Evolutionary conservation across 2,329 filamentous ascomycete species (phyloP), one percentile per base, ranked within the genome.

Genomic region (Sphaerulina musiva): DNA sequence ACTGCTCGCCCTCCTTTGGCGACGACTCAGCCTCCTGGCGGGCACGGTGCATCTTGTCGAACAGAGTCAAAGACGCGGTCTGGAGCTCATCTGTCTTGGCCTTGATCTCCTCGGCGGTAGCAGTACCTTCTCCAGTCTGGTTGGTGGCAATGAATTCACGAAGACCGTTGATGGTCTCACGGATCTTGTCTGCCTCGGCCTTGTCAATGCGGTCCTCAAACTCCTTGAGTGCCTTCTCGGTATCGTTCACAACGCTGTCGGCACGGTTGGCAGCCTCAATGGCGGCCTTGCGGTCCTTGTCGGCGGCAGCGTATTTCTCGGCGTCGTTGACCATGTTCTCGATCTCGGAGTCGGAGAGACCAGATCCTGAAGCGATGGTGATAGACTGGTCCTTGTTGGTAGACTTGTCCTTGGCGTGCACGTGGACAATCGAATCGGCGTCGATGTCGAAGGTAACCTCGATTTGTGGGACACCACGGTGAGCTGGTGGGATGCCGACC

Each of bases 31-130:
- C 38, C 60, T 71, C 79, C 65, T 76, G 73, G 67, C 89, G 86
- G 65, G 92, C 89, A 82, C 95, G 95, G 87, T 98, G 92, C 89
- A 98, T 95, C 87, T 97, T 96, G 80, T 97, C 93, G 75, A 98
- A 97, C 69, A 97, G 85, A 78, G 88, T 95, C 77, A 98, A 80
- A 76, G 87, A 92, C 65, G 92, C 89, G 73, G 87, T 88, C 80
- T 97, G 93, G 71, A 98, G 87, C 76, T 96, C 92, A 64, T 97
- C 93, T 68, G 89, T 95, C 89, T 96, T 96, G 79, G 89, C 84
- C 87, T 97, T 97, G 76, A 98, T 86, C 76, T 97, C 88, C 62
- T 88, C 87, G 48, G 91, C 87, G 58, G 89, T 95, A 68, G 87
- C 83, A 59, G 79, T 83, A 69, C 85, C 84, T 80, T 98, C 93